Base-by-base conservation (phyloP, 352 stramenopile species). In the Aphanomyces cochlioides region DNA sequence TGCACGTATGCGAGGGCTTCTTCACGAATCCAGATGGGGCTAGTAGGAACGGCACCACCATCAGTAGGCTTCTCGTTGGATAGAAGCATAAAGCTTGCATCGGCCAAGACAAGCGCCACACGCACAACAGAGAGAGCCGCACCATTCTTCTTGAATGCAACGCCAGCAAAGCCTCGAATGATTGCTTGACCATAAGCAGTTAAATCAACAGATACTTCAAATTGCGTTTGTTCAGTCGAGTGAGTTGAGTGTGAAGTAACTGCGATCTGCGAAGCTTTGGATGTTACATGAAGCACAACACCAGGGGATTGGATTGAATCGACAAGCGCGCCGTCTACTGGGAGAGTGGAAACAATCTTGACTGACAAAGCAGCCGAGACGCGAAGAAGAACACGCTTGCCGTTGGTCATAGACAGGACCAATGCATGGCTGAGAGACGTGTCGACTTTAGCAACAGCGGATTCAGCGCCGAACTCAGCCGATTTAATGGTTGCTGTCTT, bases 1-100 rank as follows among this genome's bases (percentile, higher is more conserved):
- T 87, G 88, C 37, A 94, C 83, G 72, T 88, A 89, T 13, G 84
- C 86, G 12, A 94, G 74, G 19, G 86, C 73, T 72, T 94, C 86
- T 60, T 94, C 86, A n/a, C 86, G 86, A 40, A 85, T 74, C 86
- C 86, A 94, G 5, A 82, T 69, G 15, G 88, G 75, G 28, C 83
- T 88, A 5, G 70, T 61, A 37, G 67, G 74, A 8, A 28, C 15
- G 45, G 1, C n/a, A 1, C 13, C 13, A 0, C 48, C 73, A 19
- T 76, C 72, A 12, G 47, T 74, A 15, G 69, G 39, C 5, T 88
- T 78, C 54, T 90, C 81, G 64, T 90, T 90, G 6, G 82, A 66
- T 17, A 66, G 3, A 7, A 66, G 39, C 34, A 50, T 28, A 6
- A 66, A 13, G 58, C 58, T 53, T 6, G 58, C 58, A 43, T 66